phyloP scores from a whole-genome alignment of 2,329 filamentous ascomycete genomes.

The Metarhizium album region DNA sequence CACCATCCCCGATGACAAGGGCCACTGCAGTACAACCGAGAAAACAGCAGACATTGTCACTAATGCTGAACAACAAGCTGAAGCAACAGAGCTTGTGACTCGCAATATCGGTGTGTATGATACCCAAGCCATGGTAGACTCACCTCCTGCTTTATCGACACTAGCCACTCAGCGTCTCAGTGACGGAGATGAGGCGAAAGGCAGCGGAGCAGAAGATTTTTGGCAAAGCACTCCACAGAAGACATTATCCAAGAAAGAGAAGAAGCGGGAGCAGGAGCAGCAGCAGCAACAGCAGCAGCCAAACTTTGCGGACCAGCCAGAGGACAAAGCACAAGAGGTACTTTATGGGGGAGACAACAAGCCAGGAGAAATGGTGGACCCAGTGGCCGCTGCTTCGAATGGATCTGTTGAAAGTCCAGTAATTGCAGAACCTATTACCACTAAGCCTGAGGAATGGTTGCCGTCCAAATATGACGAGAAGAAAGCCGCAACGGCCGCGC shows the following conservation, averaged over 20 bases:
- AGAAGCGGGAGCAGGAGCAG: slow-evolving; percentile 9
- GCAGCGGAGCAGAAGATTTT: background rate
- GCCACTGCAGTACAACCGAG: background rate
- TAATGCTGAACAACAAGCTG: background rate
- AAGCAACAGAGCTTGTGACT: background rate
- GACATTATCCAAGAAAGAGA: slow-evolving; percentile 20
- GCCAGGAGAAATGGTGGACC: background rate
- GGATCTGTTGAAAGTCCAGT: background rate
- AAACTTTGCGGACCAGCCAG: background rate
- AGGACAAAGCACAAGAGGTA: background rate
- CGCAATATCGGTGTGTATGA: background rate
- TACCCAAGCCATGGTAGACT: background rate
- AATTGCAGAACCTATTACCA: slow-evolving; percentile 1
- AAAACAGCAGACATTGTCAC: background rate
- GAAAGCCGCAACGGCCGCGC: slow-evolving; percentile 22
- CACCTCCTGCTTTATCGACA: background rate
- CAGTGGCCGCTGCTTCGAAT: background rate
- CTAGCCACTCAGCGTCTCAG: background rate
- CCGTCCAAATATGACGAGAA: slow-evolving; percentile 25
- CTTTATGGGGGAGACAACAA: background rate
- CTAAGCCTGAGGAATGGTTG: slow-evolving; percentile 7
- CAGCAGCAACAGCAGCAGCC: background rate
- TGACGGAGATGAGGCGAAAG: background rate
- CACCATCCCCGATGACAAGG: background rate
- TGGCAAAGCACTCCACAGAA: slow-evolving; percentile 3